Conservation (phyloP, 1,139 yeast genomes). For the Hyphopichia wangnamkhiaoensis region DNA sequence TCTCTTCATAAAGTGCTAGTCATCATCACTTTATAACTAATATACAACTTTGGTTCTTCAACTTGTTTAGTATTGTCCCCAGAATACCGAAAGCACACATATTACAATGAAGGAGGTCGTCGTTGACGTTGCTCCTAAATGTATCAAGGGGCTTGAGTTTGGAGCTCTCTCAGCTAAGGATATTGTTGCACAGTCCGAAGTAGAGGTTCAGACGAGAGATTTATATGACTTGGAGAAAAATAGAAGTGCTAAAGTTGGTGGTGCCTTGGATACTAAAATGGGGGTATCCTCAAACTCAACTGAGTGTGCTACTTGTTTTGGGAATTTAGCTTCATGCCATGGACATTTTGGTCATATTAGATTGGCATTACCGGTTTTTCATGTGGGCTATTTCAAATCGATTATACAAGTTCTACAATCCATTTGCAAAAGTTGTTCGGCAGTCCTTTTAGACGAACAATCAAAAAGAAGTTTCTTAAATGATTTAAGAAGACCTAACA, state of each 20-base stretch:
- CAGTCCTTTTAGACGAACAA: conserved; percentile 71
- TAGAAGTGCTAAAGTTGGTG: conserved; percentile 72
- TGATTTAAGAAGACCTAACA: conserved; percentile 83
- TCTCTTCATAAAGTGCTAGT: too few species aligned
- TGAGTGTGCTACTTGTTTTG: conserved; percentile 90
- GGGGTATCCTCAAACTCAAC: conserved; percentile 87
- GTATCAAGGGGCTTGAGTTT: conserved; percentile 88
- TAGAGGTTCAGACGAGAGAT: conserved; percentile 89
- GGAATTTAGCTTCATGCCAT: conserved; percentile 90
- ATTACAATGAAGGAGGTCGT: conserved; percentile 71
- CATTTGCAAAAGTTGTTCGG: conserved; percentile 88
- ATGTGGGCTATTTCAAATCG: conserved; percentile 94
- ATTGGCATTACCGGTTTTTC: conserved; percentile 93
- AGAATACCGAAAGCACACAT: conserved; percentile 1
- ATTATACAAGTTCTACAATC: conserved; percentile 86
- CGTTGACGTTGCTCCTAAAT: conserved; percentile 84
- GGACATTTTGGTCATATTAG: conserved; percentile 98
- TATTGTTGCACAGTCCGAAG: conserved; percentile 91
- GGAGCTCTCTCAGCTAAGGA: conserved; percentile 91
- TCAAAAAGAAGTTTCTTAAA: conserved; percentile 65
- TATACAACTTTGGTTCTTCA: too few species aligned
- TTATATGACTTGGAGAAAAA: conserved; percentile 86
- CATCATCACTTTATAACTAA: too few species aligned
- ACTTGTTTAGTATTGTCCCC: too few species aligned
- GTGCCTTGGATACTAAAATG: conserved; percentile 91